Base-by-base conservation (phyloP, 257 asterid species). In the Solanum chilense region DNA sequence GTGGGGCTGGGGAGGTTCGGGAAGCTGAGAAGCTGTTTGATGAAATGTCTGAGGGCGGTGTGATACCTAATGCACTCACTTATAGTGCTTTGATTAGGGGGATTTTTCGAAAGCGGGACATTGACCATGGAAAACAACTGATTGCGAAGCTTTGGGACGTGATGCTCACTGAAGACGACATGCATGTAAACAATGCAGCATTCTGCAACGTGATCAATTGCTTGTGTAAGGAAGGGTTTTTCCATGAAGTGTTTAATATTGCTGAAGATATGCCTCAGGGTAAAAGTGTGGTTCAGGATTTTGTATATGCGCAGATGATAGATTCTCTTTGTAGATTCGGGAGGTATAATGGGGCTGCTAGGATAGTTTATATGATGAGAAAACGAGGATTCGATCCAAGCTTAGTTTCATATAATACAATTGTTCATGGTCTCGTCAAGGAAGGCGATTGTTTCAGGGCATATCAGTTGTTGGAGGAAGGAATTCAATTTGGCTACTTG, bases 281-380 rank as follows among this genome's bases (percentile, higher is more conserved):
- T 71, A 90, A 89, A 47, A 90, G 90, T 89, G 95, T 96, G 74
- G 84, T n/a, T 21, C 92, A 92, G 82, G 95, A 90, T 76, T 93
- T 94, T 89, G 95, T 97, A n/a, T 93, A 92, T 52, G 95, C 92
- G 3, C 94, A 94, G 88, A 93, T 97, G 96, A 91, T 97, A 68
- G 94, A 94, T 89, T 94, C 99, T 0, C 90, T 97, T 2, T 93
- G 98, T 90, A 90, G 87, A 84, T 93, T 89, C 73, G 94, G 92
- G 88, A 93, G 94, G 94, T 93, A 90, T 88, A 97, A 95, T 77
- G 99, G 95, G 42, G 98, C 97, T 84, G 98, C 98, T 2, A 93
- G 99, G 90, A 90, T 95, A 86, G 93, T 94, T 62, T 95, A 97
- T 86, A 91, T 97, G 88, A 97, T 97, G 98, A 94, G 93, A 64